Conservation (phyloP, 441 rosid genomes). For the Gossypium davidsonii region DNA sequence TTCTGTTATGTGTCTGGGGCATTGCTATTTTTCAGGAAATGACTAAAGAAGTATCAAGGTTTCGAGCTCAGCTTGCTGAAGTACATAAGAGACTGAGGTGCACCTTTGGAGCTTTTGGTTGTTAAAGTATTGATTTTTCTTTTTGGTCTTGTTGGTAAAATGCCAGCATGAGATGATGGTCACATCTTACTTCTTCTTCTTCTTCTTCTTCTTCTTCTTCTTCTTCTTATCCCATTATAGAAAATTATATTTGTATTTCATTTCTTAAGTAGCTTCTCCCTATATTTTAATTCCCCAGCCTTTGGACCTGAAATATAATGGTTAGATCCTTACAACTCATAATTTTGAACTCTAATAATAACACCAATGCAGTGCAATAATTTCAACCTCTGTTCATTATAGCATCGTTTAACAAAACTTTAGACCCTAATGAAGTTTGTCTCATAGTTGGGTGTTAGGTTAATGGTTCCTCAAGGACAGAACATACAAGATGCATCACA, state of each 20-base stretch:
- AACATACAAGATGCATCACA: not conserved
- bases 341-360: not conserved
- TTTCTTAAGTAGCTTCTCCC: not conserved
- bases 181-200: not conserved
- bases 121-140: slow-evolving; percentile 7
- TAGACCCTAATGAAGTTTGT: not conserved
- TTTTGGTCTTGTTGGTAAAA: not conserved
- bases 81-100: slow-evolving; percentile 52
- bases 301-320: not conserved
- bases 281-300: not conserved
- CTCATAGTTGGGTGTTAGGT: not conserved
- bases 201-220: not conserved
- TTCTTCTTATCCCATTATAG: not conserved
- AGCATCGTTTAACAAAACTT: not conserved
- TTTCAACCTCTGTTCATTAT: not conserved
- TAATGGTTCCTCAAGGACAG: not conserved
- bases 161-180: not conserved
- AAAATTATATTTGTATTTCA: not conserved
- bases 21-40: slow-evolving; percentile 32
- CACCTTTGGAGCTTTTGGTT: slow-evolving; percentile 18
- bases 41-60: slow-evolving; percentile 37
- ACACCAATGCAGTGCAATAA: not conserved
- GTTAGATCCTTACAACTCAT: not conserved
- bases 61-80: slow-evolving; percentile 40
- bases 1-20: not conserved